phyloP scores from a whole-genome alignment of 192 early-diverging fungal species.

The Spinellus fusiger region DNA sequence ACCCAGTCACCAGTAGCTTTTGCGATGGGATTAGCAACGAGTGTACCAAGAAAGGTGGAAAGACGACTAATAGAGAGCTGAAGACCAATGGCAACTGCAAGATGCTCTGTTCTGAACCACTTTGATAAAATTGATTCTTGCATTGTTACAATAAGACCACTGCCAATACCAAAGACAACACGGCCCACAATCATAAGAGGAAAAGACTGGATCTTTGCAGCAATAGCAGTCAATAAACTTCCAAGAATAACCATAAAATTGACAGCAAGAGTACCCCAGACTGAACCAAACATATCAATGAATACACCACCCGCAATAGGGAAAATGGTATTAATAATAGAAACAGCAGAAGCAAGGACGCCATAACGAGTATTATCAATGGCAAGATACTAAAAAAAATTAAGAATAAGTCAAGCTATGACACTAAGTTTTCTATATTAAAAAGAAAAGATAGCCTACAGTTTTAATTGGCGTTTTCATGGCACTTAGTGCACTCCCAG shows the following conservation, averaged over 20 bases:
- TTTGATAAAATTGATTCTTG: conserved; percentile 73
- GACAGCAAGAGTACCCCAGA: conserved; percentile 45
- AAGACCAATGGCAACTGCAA: conserved; percentile 65
- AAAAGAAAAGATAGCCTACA: conserved; percentile 33
- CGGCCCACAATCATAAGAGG: conserved; percentile 49
- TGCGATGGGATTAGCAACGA: conserved; percentile 58
- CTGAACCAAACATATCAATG: conserved; percentile 61
- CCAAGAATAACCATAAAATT: conserved; percentile 54
- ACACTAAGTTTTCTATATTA: background rate
- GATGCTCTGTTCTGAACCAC: conserved; percentile 64
- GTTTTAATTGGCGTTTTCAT: conserved; percentile 66
- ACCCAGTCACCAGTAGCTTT: conserved; percentile 34
- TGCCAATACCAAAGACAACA: conserved; percentile 60
- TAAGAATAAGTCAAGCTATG: no score
- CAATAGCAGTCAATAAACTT: conserved; percentile 42
- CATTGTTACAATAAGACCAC: conserved; percentile 64
- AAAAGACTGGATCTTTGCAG: conserved; percentile 40
- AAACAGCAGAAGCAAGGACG: conserved; percentile 54
- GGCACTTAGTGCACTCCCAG: conserved; percentile 59
- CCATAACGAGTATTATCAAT: conserved; percentile 60
- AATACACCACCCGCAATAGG: conserved; percentile 49
- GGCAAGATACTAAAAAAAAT: conserved; percentile 34
- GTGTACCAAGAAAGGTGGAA: conserved; percentile 62
- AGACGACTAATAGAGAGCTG: conserved; percentile 67
- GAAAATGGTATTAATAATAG: conserved; percentile 54